Conservation (phyloP, 495 filamentous ascomycete genomes). For the Penicillium desertorum region DNA sequence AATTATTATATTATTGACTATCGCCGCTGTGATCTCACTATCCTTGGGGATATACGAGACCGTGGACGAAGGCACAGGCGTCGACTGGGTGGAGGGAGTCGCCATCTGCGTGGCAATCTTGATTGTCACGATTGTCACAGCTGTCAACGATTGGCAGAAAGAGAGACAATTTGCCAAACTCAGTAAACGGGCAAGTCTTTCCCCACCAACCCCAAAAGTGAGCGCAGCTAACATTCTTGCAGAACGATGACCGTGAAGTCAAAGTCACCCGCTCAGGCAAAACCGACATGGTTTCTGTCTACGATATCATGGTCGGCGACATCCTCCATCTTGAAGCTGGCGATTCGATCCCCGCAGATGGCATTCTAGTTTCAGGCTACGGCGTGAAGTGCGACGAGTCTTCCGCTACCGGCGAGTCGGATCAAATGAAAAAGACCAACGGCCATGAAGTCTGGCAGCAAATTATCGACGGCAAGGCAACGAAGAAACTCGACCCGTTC, state of each 20-base stretch:
- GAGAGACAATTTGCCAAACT: conserved; percentile 77
- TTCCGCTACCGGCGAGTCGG: conserved; percentile 67
- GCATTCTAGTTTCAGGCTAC: conserved; percentile 60
- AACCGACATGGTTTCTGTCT: conserved; percentile 67
- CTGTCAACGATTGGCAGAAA: conserved; percentile 76
- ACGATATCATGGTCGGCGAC: conserved; percentile 70
- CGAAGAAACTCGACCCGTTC: conserved; percentile 62
- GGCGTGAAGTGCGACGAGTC: conserved; percentile 69
- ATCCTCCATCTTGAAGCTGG: conserved; percentile 72
- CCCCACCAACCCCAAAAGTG: background rate
- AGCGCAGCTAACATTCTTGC: conserved; percentile 11
- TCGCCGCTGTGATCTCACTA: conserved; percentile 71
- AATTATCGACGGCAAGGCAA: conserved; percentile 53
- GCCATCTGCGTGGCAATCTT: conserved; percentile 75
- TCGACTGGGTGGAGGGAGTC: conserved; percentile 81
- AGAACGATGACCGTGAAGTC: conserved; percentile 77
- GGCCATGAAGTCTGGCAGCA: conserved; percentile 59
- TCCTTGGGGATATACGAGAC: conserved; percentile 71
- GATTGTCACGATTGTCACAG: conserved; percentile 74
- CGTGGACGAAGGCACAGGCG: conserved; percentile 43
- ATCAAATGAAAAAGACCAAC: conserved; percentile 62
- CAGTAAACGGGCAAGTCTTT: conserved; percentile 58
- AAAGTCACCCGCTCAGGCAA: conserved; percentile 77
- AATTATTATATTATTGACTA: conserved; percentile 71
- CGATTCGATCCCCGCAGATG: conserved; percentile 65